A percentile compares a stretch with the other conserved stretches of the same genome.
Evolutionary conservation across 179 eudicot species (phyloP).

Genomic region (Pouteria campechiana): DNA sequence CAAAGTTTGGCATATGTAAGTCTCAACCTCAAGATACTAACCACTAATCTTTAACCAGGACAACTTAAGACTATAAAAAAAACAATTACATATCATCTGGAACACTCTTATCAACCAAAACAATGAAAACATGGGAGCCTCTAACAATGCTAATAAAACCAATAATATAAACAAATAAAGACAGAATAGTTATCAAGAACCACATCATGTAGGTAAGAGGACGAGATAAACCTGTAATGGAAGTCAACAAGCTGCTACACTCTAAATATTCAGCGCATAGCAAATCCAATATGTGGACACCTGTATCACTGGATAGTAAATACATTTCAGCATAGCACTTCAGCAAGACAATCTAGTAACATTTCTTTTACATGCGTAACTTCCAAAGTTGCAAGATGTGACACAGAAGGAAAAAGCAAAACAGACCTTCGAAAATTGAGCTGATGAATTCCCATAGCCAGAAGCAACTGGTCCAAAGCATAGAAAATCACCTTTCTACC

Average conservation of each 20-base stretch:
- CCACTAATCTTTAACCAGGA: no score
- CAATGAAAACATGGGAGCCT: no score
- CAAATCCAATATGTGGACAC: constrained; percentile 48
- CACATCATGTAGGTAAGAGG: no score
- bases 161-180: no score
- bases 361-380: no score
- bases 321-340: background rate
- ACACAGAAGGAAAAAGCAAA: background rate
- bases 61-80: no score
- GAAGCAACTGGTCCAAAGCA: constrained; percentile 41
- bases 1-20: no score
- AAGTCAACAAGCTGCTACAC: constrained; percentile 51
- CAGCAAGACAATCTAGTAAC: background rate
- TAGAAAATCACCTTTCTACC: background rate
- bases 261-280: constrained; percentile 62
- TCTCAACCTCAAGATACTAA: no score
- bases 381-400: background rate
- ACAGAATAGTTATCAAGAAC: no score
- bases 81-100: no score
- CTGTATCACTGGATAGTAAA: constrained; percentile 35
- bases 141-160: no score
- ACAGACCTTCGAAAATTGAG: constrained; percentile 67
- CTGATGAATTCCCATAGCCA: constrained; percentile 86
- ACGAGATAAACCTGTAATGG: constrained; percentile 68
- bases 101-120: no score